Evolutionary conservation across 2,329 filamentous ascomycete genomes (phyloP).

Genomic region (Diaporthe sp.): DNA sequence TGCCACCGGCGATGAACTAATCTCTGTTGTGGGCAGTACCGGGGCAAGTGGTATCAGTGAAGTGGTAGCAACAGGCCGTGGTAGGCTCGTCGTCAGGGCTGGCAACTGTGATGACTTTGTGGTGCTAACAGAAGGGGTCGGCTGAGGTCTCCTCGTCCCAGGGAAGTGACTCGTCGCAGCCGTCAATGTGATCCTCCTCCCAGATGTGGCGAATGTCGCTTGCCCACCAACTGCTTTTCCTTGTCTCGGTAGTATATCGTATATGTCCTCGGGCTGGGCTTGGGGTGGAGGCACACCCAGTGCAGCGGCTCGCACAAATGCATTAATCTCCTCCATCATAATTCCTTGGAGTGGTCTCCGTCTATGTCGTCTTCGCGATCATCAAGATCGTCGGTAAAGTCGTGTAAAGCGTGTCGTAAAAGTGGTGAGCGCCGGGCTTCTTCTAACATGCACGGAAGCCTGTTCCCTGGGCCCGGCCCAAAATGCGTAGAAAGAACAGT

Average conservation of each 20-base stretch:
- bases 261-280: neutral
- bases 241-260: slow-evolving; percentile 19
- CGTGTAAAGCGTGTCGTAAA: neutral
- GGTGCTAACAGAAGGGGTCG: neutral
- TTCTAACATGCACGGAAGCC: slow-evolving; percentile 23
- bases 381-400: slow-evolving; percentile 10
- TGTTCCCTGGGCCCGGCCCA: slow-evolving; percentile 27
- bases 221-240: neutral
- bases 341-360: neutral
- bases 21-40: neutral
- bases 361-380: neutral
- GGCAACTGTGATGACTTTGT: slow-evolving; percentile 10
- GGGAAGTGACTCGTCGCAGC: slow-evolving; percentile 17
- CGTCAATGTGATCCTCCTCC: slow-evolving; percentile 20
- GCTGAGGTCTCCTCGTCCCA: slow-evolving; percentile 8
- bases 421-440: slow-evolving; percentile 17
- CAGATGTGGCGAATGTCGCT: slow-evolving; percentile 19
- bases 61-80: neutral
- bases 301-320: neutral
- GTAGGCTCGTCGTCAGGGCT: slow-evolving; percentile 17
- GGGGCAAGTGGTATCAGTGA: slow-evolving; percentile 2
- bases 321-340: slow-evolving; percentile 18
- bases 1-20: neutral
- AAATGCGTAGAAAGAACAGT: neutral
- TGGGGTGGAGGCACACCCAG: neutral